Percentiles rank a stretch among this genome's conserved stretches.
phyloP scores from a whole-genome alignment of 805 yeast species.

The Cyberlindnera xylosilytica region DNA sequence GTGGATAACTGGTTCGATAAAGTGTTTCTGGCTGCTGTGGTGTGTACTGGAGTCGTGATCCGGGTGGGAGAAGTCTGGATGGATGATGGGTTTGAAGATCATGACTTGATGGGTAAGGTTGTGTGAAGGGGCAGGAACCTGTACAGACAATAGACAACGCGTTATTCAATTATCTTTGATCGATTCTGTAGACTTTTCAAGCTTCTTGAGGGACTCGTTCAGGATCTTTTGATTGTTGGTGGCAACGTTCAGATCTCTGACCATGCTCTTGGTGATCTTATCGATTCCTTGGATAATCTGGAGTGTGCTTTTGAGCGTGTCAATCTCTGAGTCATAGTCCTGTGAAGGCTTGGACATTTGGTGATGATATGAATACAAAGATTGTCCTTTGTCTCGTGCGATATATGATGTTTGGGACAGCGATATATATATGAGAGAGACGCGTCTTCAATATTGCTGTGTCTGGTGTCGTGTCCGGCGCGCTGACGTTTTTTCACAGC shows the following conservation, averaged over 20 bases:
- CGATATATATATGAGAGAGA: too few relatives aligned
- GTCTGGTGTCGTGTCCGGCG: too few relatives aligned
- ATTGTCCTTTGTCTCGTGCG: neutral
- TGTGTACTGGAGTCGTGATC: conserved; percentile 26
- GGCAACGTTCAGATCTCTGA: conserved; percentile 9
- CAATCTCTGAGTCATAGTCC: conserved; percentile 8
- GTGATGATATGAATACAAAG: too few relatives aligned
- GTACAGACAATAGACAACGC: too few relatives aligned
- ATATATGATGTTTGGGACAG: neutral
- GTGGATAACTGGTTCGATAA: conserved; percentile 42
- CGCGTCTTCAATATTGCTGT: too few relatives aligned
- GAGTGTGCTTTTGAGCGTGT: conserved; percentile 7
- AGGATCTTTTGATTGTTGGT: conserved; percentile 4
- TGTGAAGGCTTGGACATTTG: too few relatives aligned
- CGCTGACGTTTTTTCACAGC: too few relatives aligned
- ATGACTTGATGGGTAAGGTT: conserved; percentile 11
- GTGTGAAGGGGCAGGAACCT: neutral
- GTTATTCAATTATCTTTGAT: too few relatives aligned
- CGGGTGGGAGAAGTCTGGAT: conserved; percentile 20
- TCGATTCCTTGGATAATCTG: conserved; percentile 9
- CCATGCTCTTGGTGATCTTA: conserved; percentile 6
- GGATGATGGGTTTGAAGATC: conserved; percentile 25
- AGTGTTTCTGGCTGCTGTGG: conserved; percentile 32
- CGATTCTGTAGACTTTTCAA: too few relatives aligned
- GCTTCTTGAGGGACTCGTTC: neutral